Base-by-base conservation (phyloP, 805 yeast genomes). In the Kluyveromyces starmeri region DNA sequence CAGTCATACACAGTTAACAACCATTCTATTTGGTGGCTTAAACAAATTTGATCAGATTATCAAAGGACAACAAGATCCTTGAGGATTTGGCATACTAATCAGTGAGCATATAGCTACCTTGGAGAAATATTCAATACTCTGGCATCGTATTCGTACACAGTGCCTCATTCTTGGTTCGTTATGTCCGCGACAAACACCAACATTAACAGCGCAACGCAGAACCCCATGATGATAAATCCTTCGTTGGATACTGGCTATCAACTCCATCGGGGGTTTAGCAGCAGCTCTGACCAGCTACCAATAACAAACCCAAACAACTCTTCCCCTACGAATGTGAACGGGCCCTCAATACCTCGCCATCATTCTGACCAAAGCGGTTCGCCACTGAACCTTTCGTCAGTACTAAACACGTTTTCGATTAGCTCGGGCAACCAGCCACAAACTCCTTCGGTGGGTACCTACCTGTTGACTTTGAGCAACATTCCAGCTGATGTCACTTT, bases 401-500 rank as follows among this genome's bases (percentile, higher is more conserved):
- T 53, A 48, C 42, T 55, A 19, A 47, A 55, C 36, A 48, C 46
- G 27, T 38, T 55, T 21, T 42, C 56, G 12, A 33, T 55, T 23
- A 41, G 41, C 20, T 37, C 41, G n/a, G 39, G 41, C 7, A 31
- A 38, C 15, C 22, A 28, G 7, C 32, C 41, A 10, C 38, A 36
- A 27, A 31, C 36, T 13, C 31, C 31, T 11, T 23, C 35, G 18
- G 36, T 31, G 15, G 50, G 51, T n/a, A 44, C 48, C 11, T 56
- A 44, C 28, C 25, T 46, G 51, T 44, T 75, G 28, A 65, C 61
- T 40, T 50, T 81, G 33, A 62, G 64, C 44, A 78, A 78, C 48
- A 50, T 78, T 9, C 92, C 94, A 7, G 45, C 58, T 4, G 85
- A 82, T 56, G 61, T 81, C 19, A 55, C 82, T 2, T 44, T 67